Evolutionary conservation across 2,329 filamentous ascomycete genomes (phyloP), one percentile per base, ranked within the genome.

Genomic region (Penicillium sclerotiorum): DNA sequence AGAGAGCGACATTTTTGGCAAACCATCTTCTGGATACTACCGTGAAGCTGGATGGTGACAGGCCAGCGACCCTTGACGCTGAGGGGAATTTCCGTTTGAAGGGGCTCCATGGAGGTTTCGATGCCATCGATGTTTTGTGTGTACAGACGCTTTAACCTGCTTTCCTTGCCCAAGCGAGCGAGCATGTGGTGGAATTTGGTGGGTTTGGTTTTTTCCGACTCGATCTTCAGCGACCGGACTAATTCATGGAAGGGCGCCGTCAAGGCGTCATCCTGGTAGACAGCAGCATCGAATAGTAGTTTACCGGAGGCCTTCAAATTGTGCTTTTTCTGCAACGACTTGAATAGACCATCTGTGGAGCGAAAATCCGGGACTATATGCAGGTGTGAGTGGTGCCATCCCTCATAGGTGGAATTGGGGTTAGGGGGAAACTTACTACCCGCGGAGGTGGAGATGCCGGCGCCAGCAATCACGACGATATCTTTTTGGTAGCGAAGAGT

Each of bases 71-170:
- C 91, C 67, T 94, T 95, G 57, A 83, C 79, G 53, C 86, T 87
- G 11, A 99, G 78, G 1, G 94, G 94, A 1, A 96, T 85, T 44
- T 82, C 80, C 0, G 94, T 97, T 21, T 82, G 80, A 8, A 99
- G 77, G 2, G 93, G 92, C 39, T 84, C 77, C 70, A 99, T 81
- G 7, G 85, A 83, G 0, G 90, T 94, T 63, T 99, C 94, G 58
- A 99, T 88, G 50, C 92, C 90, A 73, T 99, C 94, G 27, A 99
- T 93, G 61, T 99, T 99, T 67, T 99, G 94, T 2, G 90, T 93
- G 71, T 99, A 99, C 6, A 99, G 80, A 36, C 94, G 89, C 66
- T 96, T 78, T 20, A 99, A 75, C 17, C 94, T 89, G 36, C 88
- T 89, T 72, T 97, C 91, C 50, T 89, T 82, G 4, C 93, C 90